These are phyloP conservation scores for Brachypodium distachyon DNA, from an alignment of 202 grass and related monocot genomes.

Conservation along the genomic window DNA sequence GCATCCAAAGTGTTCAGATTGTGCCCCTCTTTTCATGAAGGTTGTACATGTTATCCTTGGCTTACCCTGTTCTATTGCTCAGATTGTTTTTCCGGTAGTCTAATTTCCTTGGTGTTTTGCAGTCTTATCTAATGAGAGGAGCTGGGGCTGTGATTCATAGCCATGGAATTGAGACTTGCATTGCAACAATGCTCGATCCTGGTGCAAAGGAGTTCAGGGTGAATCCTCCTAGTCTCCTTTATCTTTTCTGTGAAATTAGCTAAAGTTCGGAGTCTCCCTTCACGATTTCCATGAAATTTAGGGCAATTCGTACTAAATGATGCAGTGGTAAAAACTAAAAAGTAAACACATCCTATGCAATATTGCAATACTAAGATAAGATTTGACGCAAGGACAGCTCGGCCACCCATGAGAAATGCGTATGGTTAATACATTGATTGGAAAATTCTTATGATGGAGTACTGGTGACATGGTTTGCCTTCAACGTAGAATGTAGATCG, in stretches of 20 bases:
- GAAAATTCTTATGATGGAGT: not conserved
- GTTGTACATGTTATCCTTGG: constrained; percentile 19
- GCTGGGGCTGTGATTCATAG: constrained; percentile 98
- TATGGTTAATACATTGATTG: not conserved
- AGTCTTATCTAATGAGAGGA: constrained; percentile 85
- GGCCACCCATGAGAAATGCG: too few relatives aligned
- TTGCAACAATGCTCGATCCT: constrained; percentile 85
- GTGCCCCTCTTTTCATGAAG: constrained; percentile 96
- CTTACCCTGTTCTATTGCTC: not conserved
- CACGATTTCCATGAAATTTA: not conserved
- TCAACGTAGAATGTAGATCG: not conserved
- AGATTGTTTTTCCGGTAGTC: not conserved
- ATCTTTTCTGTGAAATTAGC: not conserved
- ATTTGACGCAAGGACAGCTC: too few relatives aligned
- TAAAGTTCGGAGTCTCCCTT: not conserved
- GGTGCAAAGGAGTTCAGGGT: constrained; percentile 88
- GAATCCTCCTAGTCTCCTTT: constrained; percentile 6
- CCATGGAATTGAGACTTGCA: constrained; percentile 91
- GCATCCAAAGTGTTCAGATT: constrained; percentile 74
- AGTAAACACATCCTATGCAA: not conserved
- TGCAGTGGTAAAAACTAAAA: not conserved
- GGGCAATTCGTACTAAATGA: not conserved
- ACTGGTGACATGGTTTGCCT: not conserved
- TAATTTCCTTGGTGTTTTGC: constrained; percentile 7
- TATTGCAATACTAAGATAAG: not conserved